These are phyloP conservation scores for Malus sylvestris DNA, from an alignment of 306 rosid species.

Conservation along the genomic window DNA sequence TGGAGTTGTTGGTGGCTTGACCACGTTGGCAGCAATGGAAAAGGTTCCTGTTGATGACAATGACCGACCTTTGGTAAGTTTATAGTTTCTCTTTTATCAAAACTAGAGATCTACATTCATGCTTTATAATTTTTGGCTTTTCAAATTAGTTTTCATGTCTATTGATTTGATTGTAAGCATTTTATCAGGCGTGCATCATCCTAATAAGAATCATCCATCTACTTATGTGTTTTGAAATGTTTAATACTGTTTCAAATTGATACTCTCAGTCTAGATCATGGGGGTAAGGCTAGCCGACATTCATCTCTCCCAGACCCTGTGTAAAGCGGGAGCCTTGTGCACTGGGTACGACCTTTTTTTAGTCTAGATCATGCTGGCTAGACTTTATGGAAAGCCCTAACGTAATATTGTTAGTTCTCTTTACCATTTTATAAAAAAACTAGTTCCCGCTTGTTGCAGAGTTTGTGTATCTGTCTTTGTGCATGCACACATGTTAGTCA, in stretches of 20 bases:
- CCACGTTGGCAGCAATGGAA: slow-evolving; percentile 82
- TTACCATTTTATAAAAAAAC: not conserved
- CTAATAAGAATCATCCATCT: not conserved
- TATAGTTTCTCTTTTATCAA: not conserved
- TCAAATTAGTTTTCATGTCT: not conserved
- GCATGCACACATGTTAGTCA: not conserved
- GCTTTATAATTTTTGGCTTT: not conserved
- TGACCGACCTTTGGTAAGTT: slow-evolving; percentile 80
- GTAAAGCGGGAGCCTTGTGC: too few species aligned
- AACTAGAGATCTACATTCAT: not conserved
- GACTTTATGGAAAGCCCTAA: not conserved
- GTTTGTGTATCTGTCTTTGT: not conserved
- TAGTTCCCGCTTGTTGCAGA: not conserved
- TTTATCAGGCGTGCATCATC: not conserved
- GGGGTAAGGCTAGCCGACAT: too few species aligned
- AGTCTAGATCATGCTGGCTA: not conserved
- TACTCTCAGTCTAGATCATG: not conserved
- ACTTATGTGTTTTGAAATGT: not conserved
- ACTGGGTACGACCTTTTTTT: too few species aligned
- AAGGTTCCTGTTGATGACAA: slow-evolving; percentile 84
- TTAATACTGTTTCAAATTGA: not conserved
- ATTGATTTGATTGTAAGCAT: not conserved
- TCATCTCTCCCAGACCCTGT: too few species aligned
- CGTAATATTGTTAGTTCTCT: not conserved
- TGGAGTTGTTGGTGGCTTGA: slow-evolving; percentile 84